Percentiles rank a stretch among this genome's conserved stretches.
phyloP scores from a whole-genome alignment of 345 rosid species.

The Carallia pectinifolia region DNA sequence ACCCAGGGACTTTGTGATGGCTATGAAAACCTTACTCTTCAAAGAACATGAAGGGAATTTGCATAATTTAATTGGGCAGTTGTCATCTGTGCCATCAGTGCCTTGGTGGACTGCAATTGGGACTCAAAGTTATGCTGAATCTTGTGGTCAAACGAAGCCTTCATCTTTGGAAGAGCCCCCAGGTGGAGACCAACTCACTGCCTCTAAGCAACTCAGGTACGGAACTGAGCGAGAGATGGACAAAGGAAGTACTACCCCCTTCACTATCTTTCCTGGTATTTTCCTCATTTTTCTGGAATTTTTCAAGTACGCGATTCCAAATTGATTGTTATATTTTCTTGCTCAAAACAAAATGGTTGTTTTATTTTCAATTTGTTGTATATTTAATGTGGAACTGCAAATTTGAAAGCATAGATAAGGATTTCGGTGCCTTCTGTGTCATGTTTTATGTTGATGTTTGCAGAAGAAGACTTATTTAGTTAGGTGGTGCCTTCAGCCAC shows the following conservation, averaged over 20 bases:
- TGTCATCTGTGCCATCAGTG: slow-evolving; percentile 34
- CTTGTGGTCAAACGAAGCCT: slow-evolving; percentile 45
- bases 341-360: no score
- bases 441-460: no score
- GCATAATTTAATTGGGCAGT: slow-evolving; percentile 43
- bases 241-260: slow-evolving; percentile 46
- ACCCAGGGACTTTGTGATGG: slow-evolving; percentile 30
- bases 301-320: background rate
- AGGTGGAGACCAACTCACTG: slow-evolving; percentile 28
- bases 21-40: slow-evolving; percentile 68
- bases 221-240: slow-evolving; percentile 25
- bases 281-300: background rate
- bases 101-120: slow-evolving; percentile 67
- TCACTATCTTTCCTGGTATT: slow-evolving; percentile 64
- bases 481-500: no score
- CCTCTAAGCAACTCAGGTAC: slow-evolving; percentile 34
- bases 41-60: slow-evolving; percentile 64
- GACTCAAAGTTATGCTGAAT: slow-evolving; percentile 52
- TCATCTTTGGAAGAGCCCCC: slow-evolving; percentile 36
- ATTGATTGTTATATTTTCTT: no score
- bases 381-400: no score
- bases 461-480: no score
- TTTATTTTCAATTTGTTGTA: no score
- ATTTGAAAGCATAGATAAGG: no score
- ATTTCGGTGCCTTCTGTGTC: no score